phyloP scores from a whole-genome alignment of 805 yeast genomes.

The Helenozyma baotianmanensis region DNA sequence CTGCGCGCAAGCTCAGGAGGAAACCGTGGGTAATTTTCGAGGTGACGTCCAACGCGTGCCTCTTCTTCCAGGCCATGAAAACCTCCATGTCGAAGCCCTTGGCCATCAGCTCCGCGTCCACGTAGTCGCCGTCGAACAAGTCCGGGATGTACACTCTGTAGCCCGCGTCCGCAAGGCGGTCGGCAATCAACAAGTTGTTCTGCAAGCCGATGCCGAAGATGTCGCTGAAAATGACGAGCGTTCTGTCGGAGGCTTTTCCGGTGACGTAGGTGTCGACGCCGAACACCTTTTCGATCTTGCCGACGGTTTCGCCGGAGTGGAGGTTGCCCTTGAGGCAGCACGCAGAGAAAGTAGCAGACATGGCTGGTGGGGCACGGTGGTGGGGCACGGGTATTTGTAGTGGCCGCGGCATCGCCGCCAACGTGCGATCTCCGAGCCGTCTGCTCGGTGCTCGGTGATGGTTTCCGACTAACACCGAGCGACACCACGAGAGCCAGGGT shows the following conservation, averaged over 20 bases:
- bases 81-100: background rate
- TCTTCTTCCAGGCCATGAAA: background rate
- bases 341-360: background rate
- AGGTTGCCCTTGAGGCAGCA: slow-evolving; percentile 39
- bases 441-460: no score
- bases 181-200: slow-evolving; percentile 60
- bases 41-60: background rate
- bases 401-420: no score
- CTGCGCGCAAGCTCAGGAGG: background rate
- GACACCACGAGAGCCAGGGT: no score
- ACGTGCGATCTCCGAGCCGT: no score
- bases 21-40: background rate
- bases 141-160: slow-evolving; percentile 70
- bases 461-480: no score
- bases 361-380: no score
- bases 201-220: slow-evolving; percentile 54
- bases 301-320: slow-evolving; percentile 49
- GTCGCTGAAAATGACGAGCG: slow-evolving; percentile 63
- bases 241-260: slow-evolving; percentile 33
- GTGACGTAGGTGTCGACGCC: slow-evolving; percentile 34
- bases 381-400: no score
- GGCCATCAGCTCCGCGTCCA: background rate
- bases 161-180: slow-evolving; percentile 53
- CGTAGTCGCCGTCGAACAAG: slow-evolving; percentile 48
- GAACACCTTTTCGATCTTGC: slow-evolving; percentile 33